Evolutionary conservation across 768 basidiomycete genomes (phyloP).

Genomic region (Clitopilus hobsonii): DNA sequence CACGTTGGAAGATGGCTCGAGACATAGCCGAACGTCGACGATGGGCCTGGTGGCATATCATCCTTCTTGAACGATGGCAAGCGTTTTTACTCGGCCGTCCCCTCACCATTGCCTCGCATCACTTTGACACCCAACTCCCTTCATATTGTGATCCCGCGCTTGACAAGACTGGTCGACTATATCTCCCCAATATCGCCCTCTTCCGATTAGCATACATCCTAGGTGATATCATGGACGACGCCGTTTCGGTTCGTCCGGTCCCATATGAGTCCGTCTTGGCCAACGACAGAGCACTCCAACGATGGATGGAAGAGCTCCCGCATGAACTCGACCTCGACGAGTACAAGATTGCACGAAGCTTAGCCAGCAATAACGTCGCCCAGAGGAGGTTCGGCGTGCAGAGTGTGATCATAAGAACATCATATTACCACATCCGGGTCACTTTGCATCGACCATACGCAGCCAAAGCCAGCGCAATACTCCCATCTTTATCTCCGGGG

Average conservation of each 20-base stretch:
- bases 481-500: too few species aligned
- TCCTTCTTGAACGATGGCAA: conserved; percentile 85
- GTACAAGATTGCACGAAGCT: conserved; percentile 64
- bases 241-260: conserved; percentile 76
- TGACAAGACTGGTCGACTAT: conserved; percentile 62
- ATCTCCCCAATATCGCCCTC: conserved; percentile 70
- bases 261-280: conserved; percentile 68
- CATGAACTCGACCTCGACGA: conserved; percentile 73
- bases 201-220: conserved; percentile 75
- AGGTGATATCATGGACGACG: conserved; percentile 83
- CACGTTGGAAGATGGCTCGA: conserved; percentile 65
- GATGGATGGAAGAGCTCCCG: conserved; percentile 79
- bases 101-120: conserved; percentile 68
- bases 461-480: conserved; percentile 27
- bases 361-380: conserved; percentile 57
- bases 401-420: conserved; percentile 73
- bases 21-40: conserved; percentile 72
- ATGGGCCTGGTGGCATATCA: conserved; percentile 91
- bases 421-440: conserved; percentile 80
- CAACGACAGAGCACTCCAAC: conserved; percentile 64
- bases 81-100: conserved; percentile 86
- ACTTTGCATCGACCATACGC: conserved; percentile 80
- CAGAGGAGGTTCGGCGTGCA: conserved; percentile 71
- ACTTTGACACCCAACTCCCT: conserved; percentile 80
- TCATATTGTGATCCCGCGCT: conserved; percentile 59